Evolutionary conservation across 179 eudicot genomes (phyloP).

Genomic region (Vitellaria paradoxa): DNA sequence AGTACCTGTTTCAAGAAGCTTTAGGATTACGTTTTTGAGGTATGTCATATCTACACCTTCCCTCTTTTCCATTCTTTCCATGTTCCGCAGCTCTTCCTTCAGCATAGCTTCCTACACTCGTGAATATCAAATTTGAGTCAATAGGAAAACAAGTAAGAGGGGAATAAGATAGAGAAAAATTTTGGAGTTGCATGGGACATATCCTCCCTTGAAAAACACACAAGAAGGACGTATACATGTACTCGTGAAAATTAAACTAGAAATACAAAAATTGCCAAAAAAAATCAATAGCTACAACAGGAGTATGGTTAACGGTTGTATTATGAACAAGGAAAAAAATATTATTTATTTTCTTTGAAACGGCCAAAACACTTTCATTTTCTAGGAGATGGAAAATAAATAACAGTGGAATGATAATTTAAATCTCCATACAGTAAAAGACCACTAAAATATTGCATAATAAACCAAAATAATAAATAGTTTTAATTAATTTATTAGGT

Average conservation of each 20-base stretch:
- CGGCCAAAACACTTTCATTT: no score
- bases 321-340: not conserved
- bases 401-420: no score
- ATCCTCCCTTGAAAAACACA: not conserved
- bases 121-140: constrained; percentile 2
- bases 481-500: no score
- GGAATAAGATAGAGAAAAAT: not conserved
- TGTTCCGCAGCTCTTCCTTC: constrained; percentile 91
- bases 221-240: no score
- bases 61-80: constrained; percentile 88
- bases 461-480: no score
- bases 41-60: constrained; percentile 99
- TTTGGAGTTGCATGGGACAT: not conserved
- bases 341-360: no score
- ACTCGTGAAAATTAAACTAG: not conserved
- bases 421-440: no score
- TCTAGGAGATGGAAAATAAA: not conserved
- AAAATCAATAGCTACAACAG: not conserved
- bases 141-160: not conserved
- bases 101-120: constrained; percentile 76
- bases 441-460: no score
- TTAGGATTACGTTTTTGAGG: constrained; percentile 88
- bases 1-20: constrained; percentile 98
- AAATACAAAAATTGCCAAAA: not conserved
- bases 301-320: not conserved